A percentile compares a stretch with the other conserved stretches of the same genome.
These are phyloP conservation scores for Anisogramma anomala DNA, from an alignment of 2,329 filamentous ascomycete species.

Conservation along the genomic window DNA sequence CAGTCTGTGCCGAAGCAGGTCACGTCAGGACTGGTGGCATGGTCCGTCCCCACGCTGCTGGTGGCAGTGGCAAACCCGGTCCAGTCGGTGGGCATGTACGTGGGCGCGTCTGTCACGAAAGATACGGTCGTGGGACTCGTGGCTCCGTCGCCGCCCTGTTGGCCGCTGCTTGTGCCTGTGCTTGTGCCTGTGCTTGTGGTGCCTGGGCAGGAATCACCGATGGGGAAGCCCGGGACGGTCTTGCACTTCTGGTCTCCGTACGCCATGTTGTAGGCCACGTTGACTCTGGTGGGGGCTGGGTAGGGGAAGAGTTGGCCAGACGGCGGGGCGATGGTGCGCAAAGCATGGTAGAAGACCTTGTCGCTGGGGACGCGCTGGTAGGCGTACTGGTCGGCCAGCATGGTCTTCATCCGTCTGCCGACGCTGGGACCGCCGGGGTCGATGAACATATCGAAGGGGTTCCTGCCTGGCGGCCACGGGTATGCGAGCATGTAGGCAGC, in stretches of 20 bases:
- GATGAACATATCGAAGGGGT: background rate
- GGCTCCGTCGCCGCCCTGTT: too few species aligned
- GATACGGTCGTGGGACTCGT: too few species aligned
- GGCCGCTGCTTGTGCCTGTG: too few species aligned
- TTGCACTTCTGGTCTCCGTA: slow-evolving; percentile 8
- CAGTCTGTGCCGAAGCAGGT: too few species aligned
- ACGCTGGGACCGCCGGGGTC: background rate
- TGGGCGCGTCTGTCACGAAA: too few species aligned
- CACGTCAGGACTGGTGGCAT: too few species aligned
- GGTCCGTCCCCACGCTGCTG: too few species aligned
- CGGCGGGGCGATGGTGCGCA: background rate
- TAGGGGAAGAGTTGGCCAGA: background rate
- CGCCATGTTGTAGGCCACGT: slow-evolving; percentile 9
- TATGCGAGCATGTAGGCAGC: slow-evolving; percentile 5
- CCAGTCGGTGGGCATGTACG: too few species aligned
- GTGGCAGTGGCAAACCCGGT: too few species aligned
- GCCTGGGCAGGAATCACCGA: slow-evolving; percentile 1
- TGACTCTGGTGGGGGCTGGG: background rate
- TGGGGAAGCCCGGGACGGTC: slow-evolving; percentile 3
- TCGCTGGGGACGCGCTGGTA: slow-evolving; percentile 6
- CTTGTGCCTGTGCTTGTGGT: too few species aligned
- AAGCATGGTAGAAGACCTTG: background rate
- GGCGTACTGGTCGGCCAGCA: slow-evolving; percentile 3
- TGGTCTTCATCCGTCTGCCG: slow-evolving; percentile 3
- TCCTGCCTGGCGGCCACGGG: background rate